Percentiles rank a stretch among this genome's conserved stretches.
Evolutionary conservation across 257 asterid genomes (phyloP).

Genomic region (Nicotiana knightiana): DNA sequence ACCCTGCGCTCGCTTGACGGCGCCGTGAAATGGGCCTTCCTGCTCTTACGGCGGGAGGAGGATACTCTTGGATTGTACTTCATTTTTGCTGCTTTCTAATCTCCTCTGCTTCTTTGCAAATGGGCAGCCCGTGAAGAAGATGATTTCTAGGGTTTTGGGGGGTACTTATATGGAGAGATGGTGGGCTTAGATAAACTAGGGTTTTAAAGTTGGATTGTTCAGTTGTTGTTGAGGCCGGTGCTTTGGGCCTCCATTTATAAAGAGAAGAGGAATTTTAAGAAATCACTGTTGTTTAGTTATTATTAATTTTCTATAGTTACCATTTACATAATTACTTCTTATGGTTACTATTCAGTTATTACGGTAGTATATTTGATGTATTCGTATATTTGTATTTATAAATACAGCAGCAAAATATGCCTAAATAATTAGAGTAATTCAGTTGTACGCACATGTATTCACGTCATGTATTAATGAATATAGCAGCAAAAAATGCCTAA

Average conservation of each 20-base stretch:
- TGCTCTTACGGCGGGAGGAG: not conserved
- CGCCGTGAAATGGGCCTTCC: not conserved
- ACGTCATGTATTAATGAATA: too few species aligned
- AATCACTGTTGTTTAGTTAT: too few species aligned
- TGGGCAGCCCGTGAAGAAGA: not conserved
- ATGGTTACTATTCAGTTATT: too few species aligned
- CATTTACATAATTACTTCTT: too few species aligned
- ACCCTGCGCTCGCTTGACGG: not conserved
- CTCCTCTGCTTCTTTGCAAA: not conserved
- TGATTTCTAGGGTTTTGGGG: not conserved
- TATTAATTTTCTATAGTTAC: too few species aligned
- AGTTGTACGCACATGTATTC: too few species aligned
- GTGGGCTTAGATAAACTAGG: not conserved
- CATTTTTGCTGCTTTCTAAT: not conserved
- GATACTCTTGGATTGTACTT: constrained; percentile 4
- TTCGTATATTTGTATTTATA: too few species aligned
- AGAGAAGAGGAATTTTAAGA: too few species aligned
- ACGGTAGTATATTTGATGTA: too few species aligned
- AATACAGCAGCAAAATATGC: too few species aligned
- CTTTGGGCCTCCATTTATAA: not conserved
- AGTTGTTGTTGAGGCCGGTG: not conserved
- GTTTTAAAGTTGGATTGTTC: not conserved
- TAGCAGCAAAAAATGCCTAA: too few species aligned
- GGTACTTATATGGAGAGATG: not conserved
- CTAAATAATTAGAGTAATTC: too few species aligned